Evolutionary conservation across 2,329 filamentous ascomycete genomes (phyloP), one percentile per base, ranked within the genome.

Genomic region (Aspergillus puulaauensis): DNA sequence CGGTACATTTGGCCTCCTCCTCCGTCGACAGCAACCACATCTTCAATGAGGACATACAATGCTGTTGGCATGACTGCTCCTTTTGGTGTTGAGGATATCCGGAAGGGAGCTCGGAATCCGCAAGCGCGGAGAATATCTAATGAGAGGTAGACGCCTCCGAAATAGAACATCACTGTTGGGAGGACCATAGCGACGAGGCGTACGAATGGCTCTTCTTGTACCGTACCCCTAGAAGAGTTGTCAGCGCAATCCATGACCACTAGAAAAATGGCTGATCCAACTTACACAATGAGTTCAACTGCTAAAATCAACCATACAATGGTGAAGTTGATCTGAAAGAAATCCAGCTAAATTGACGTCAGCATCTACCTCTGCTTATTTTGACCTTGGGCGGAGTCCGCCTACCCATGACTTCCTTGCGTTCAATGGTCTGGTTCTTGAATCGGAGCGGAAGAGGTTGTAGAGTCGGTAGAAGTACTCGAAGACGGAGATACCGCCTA

Each of bases 1-100:
- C 83, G 76, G 61, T 82, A 86, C 2, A 74, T 78, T 56, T 80
- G 77, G 1, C 83, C 83, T 9, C 84, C 86, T 3, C 80, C 82
- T 19, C 85, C 86, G 66, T 89, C 87, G 41, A 90, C 87, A 4
- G 84, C 86, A 14, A 88, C 81, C 23, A 88, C 80, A 64, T 90
- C 87, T 71, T 90, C 87, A 24, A 89, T 83, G 31, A 89, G 79
- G 50, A 86, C 87, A 64, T 87, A 86, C 2, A 83, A 79, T 2
- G 84, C 81, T 0, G 87, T 87, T 3, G 82, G 79, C 57, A 88
- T 82, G 5, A 71, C 74, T 15, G 79, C 79, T 17, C 86, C 86
- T 66, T 85, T 86, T 0, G 79, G 79, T 0, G 85, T 84, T 2
- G 86, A 88, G 53, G 84, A 87, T 60, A 89, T 84, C 46, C 84